Evolutionary conservation across 1,284 basidiomycete genomes (phyloP).

Genomic region (Hypsizygus ulmarius): DNA sequence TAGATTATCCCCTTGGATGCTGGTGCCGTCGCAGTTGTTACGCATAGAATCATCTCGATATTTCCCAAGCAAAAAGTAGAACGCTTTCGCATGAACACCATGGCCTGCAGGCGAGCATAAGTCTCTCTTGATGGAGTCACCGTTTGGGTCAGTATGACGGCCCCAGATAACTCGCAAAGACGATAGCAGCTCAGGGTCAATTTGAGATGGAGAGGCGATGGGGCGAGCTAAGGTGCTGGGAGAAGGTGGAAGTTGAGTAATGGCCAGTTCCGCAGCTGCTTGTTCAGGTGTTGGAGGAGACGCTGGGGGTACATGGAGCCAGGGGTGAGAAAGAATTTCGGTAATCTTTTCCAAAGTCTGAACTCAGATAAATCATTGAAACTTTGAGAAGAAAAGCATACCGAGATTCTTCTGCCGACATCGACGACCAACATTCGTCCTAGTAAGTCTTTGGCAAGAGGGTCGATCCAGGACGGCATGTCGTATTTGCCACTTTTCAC

Average conservation of each 20-base stretch:
- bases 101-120: constrained; percentile 61
- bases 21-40: constrained; percentile 43
- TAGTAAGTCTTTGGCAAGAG: constrained; percentile 74
- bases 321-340: constrained; percentile 87
- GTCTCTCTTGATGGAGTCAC: constrained; percentile 58
- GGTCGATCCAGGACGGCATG: constrained; percentile 74
- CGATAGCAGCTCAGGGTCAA: constrained; percentile 84
- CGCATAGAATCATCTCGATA: constrained; percentile 77
- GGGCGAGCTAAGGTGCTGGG: constrained; percentile 61
- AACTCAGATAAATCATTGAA: constrained; percentile 8
- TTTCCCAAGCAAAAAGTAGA: constrained; percentile 84
- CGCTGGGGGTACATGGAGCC: constrained; percentile 53
- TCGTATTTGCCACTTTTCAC: constrained; percentile 88
- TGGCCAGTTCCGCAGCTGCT: constrained; percentile 23
- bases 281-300: constrained; percentile 24
- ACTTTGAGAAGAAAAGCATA: neutral
- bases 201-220: constrained; percentile 65
- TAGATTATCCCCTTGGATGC: constrained; percentile 9
- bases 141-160: constrained; percentile 53
- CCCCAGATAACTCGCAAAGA: constrained; percentile 91
- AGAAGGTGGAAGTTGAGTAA: constrained; percentile 62
- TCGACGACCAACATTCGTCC: constrained; percentile 90
- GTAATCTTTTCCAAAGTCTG: constrained; percentile 59
- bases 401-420: constrained; percentile 77
- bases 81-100: constrained; percentile 86